Percentiles rank a stretch among this genome's conserved stretches.
Conservation (phyloP, 2,329 filamentous ascomycete species). For the Cercospora zeae-maydis region DNA sequence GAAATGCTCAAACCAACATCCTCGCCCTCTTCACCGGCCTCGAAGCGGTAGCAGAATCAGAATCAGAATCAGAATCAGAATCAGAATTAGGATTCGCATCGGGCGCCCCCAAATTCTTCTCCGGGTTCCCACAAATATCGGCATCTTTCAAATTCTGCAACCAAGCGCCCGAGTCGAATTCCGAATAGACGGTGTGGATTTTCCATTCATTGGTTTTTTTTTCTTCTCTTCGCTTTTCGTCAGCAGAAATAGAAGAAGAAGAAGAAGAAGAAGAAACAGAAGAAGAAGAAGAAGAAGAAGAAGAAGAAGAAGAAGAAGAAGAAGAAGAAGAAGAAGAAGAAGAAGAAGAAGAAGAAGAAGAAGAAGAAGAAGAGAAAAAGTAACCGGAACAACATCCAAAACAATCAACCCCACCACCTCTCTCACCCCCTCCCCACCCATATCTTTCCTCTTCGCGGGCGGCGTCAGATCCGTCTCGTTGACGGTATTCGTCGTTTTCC, state of each 20-base stretch:
- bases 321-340: too few species aligned
- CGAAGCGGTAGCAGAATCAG: neutral
- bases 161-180: conserved; percentile 36
- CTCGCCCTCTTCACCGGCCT: conserved; percentile 1
- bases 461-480: conserved; percentile 20
- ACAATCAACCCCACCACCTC: conserved; percentile 31
- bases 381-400: conserved; percentile 21
- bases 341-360: too few species aligned
- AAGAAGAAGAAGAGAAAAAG: neutral
- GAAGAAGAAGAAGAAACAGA: too few species aligned
- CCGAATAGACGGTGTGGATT: conserved; percentile 32
- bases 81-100: neutral
- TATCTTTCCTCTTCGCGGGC: neutral
- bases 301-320: too few species aligned
- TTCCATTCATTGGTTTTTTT: conserved; percentile 26
- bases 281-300: too few species aligned
- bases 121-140: conserved; percentile 23
- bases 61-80: neutral
- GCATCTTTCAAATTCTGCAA: conserved; percentile 31
- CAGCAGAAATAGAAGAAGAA: too few species aligned
- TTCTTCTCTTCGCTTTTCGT: too few species aligned
- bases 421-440: conserved; percentile 4
- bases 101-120: conserved; percentile 7
- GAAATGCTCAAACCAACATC: neutral
- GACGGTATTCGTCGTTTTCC: conserved; percentile 33